phyloP scores from a whole-genome alignment of 2,329 filamentous ascomycete genomes.

The Cladosporium oxysporum region DNA sequence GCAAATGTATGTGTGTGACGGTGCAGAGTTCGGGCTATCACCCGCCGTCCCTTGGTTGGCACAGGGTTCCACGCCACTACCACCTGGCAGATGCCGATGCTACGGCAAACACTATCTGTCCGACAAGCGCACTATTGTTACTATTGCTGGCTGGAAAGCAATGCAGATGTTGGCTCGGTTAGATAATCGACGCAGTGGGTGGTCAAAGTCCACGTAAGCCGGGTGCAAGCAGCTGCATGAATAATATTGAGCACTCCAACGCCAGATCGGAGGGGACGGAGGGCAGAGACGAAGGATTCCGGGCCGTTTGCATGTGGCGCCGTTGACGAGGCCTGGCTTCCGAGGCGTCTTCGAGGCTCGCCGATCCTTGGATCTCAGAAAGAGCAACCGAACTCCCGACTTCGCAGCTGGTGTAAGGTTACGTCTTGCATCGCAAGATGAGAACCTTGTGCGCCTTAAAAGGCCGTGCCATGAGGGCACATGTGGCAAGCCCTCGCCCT shows the following conservation, averaged over 20 bases:
- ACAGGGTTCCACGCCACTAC: neutral
- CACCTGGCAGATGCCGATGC: neutral
- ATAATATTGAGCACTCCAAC: neutral
- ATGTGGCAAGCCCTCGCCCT: neutral
- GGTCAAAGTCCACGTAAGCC: neutral
- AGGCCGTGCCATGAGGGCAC: conserved; percentile 13
- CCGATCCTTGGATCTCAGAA: neutral
- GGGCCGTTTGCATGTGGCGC: neutral
- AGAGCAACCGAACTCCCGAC: neutral
- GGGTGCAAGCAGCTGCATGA: neutral
- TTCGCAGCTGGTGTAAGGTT: neutral
- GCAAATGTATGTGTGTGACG: neutral
- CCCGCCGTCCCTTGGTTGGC: neutral
- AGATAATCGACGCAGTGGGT: neutral
- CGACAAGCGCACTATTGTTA: neutral
- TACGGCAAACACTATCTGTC: neutral
- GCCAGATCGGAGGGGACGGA: neutral
- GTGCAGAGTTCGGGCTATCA: neutral
- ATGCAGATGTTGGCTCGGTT: neutral
- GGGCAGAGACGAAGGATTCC: neutral
- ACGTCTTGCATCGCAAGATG: conserved; percentile 6
- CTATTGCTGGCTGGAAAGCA: neutral
- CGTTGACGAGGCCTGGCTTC: neutral
- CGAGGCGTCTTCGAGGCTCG: neutral
- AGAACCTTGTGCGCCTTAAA: neutral